Conservation (phyloP, 2,329 filamentous ascomycete species). For the Ophiocordyceps sinensis region DNA sequence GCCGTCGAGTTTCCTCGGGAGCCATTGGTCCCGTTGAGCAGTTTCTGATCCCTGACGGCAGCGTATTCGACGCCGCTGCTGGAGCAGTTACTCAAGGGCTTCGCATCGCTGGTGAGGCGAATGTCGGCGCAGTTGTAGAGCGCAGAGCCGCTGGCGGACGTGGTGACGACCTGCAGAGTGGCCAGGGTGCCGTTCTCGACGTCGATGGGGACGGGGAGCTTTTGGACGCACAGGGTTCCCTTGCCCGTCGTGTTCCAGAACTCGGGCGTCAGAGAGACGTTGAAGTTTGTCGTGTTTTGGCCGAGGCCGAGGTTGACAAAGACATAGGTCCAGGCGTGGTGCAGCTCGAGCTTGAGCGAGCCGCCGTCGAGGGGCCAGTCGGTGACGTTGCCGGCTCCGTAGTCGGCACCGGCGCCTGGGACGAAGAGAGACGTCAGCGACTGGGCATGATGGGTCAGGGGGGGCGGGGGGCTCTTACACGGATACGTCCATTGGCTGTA, state of each 20-base stretch:
- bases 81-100: conserved; percentile 23
- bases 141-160: conserved; percentile 41
- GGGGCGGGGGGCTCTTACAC: conserved; percentile 25
- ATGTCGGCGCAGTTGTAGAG: conserved; percentile 69
- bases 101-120: conserved; percentile 41
- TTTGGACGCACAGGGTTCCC: conserved; percentile 52
- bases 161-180: conserved; percentile 55
- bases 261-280: conserved; percentile 47
- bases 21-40: conserved; percentile 7
- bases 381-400: conserved; percentile 29
- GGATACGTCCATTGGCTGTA: conserved; percentile 36
- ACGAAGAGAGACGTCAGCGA: not conserved
- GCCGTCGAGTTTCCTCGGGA: not conserved
- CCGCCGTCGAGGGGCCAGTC: conserved; percentile 39
- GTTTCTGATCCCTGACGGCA: not conserved
- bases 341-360: conserved; percentile 30
- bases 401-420: conserved; percentile 32
- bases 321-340: conserved; percentile 37
- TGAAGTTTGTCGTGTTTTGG: conserved; percentile 46
- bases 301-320: conserved; percentile 39
- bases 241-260: conserved; percentile 44
- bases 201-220: conserved; percentile 39
- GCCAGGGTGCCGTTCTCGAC: conserved; percentile 46
- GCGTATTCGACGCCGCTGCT: conserved; percentile 24
- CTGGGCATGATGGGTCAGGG: too few relatives aligned